Evolutionary conservation across 495 filamentous ascomycete species (phyloP), one percentile per base, ranked within the genome.

Genomic region (Hyaloscypha hepaticicola): DNA sequence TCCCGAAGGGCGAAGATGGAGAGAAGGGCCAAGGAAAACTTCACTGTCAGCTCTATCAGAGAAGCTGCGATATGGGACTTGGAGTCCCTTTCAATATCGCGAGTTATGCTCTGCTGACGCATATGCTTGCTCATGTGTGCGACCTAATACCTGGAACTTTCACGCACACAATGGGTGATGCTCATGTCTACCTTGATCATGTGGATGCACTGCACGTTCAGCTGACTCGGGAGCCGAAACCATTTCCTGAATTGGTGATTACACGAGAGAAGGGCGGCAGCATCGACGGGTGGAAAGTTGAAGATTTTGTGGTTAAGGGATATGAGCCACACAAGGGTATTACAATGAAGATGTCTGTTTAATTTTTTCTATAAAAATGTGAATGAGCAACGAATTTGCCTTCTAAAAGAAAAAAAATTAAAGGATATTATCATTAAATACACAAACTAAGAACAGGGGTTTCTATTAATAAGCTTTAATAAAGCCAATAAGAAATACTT

Each of bases 41-140:
- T 24, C 87, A 90, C 70, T 95, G 91, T 69, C 83, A 93, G 70
- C 77, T 99, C 19, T 99, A 97, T 74, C 95, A 98, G 77, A 82
- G 95, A n/a, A 90, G 85, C 33, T 96, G 91, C 77, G 96, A 99
- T 77, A 97, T 97, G 92, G 95, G 95, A 2, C 85, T 98, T 2
- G 96, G 95, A 16, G 92, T 99, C 21, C 95, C 95, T 2, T 98
- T 99, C 80, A 99, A 99, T 72, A 97, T 99, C 65, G 95, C 93
- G 2, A 89, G 84, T 53, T 99, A 98, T 77, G 92, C 93, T 59
- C 79, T 98, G 63, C 80, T 98, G 48, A 96, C 92, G 49, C 90
- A 97, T 76, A 97, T 98, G 85, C 76, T 99, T 33, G 95, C 96
- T 6, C 88, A 91, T 74, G 92, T 89, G 28, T 90, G 88, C 70